Percentiles rank a stretch among this genome's conserved stretches.
Conservation (phyloP, 768 basidiomycete genomes). For the Phlegmacium glaucopus region DNA sequence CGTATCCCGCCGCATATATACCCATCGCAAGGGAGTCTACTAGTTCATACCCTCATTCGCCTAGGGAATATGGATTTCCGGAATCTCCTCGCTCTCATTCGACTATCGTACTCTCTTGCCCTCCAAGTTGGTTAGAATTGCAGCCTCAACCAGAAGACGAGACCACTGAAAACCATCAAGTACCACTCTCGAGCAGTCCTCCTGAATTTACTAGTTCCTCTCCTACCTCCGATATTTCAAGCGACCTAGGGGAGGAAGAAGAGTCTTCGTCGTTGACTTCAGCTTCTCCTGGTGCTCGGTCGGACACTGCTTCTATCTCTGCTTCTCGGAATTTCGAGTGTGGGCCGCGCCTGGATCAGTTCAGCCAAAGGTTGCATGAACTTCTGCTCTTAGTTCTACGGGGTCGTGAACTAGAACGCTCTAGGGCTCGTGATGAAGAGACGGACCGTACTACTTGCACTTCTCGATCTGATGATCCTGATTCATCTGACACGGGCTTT, state of each 20-base stretch:
- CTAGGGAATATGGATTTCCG: no score
- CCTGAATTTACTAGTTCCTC: slow-evolving; percentile 16
- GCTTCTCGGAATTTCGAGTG: background rate
- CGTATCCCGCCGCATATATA: no score
- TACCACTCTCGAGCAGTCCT: slow-evolving; percentile 20
- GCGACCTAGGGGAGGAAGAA: slow-evolving; percentile 1
- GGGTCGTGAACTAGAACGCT: slow-evolving; percentile 4
- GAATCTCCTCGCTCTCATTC: no score
- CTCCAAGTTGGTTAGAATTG: background rate
- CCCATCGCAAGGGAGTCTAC: no score
- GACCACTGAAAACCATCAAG: background rate
- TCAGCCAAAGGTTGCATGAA: slow-evolving; percentile 12
- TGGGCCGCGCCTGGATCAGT: slow-evolving; percentile 5
- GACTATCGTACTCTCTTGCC: background rate
- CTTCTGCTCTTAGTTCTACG: slow-evolving; percentile 12
- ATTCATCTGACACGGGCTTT: no score
- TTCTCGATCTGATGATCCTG: no score
- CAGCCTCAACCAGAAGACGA: background rate
- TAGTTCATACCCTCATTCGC: no score
- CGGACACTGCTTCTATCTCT: background rate
- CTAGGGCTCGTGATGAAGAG: no score
- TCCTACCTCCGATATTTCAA: slow-evolving; percentile 10
- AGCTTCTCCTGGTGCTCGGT: slow-evolving; percentile 1
- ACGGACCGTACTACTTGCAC: no score
- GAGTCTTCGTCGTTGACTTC: slow-evolving; percentile 6